Evolutionary conservation across 305 asterid species (phyloP), one percentile per base, ranked within the genome.

Genomic region (Fraxinus ornus): DNA sequence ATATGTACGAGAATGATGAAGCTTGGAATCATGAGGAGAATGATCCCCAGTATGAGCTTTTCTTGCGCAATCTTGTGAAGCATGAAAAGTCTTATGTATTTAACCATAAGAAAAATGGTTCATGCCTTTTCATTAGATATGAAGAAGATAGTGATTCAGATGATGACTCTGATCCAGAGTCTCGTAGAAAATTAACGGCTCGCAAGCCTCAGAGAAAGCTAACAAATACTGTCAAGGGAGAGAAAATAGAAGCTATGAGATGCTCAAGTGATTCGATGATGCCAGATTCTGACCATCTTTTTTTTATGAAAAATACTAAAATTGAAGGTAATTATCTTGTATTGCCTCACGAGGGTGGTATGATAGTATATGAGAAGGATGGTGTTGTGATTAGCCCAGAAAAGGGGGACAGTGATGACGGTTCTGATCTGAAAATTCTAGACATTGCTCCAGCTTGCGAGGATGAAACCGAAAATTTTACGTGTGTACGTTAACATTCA

Each of bases 341-440:
- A 68, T 30, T 28, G 12, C 15, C 37, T 3, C 5, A 10, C 2
- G 75, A n/a, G 8, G 19, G 28, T 44, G 24, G 19, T 24, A 28
- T 57, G 4, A 12, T 64, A 9, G 21, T 12, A 37, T 79, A 35
- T 9, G 80, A 66, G 68, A 76, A 75, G 26, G 57, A 72, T 66
- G 19, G 17, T 17, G 3, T 28, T 36, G 82, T n/a, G 57, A 8
- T 6, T 47, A 13, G 73, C 41, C 13, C n/a, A 5, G 4, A 71
- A n/a, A 78, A 26, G 44, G 44, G 44, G 57, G 55, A 74, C 44
- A 12, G 60, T 1, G 64, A 62, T 64, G 62, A 22, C 2, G 6
- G 22, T 79, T 62, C 82, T 26, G 89, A 83, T 2, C 52, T 86
- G 75, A 81, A 82, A 71, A 86, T 89, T 72, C 76, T 88, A 3